phyloP scores from a whole-genome alignment of 805 yeast species.

The Suhomyces sp. region DNA sequence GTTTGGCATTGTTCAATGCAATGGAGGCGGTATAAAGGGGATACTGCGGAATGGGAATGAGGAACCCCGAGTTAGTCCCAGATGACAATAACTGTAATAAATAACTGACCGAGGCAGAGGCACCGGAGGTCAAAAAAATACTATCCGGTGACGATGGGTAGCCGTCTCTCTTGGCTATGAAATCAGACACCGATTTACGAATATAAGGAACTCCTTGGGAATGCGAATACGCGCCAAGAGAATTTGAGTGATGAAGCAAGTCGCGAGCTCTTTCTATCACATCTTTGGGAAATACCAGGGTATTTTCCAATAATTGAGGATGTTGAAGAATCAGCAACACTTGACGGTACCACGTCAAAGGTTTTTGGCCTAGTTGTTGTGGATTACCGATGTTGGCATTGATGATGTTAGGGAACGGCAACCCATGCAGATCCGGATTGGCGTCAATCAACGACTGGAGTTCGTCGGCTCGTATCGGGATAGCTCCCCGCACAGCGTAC shows the following conservation, averaged over 20 bases:
- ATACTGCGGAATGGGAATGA: conserved; percentile 97
- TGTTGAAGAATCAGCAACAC: conserved; percentile 83
- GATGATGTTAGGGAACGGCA: conserved; percentile 77
- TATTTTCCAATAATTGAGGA: conserved; percentile 54
- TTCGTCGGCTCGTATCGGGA: conserved; percentile 93
- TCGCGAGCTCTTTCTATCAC: conserved; percentile 67
- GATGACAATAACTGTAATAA: conserved; percentile 67
- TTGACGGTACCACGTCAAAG: conserved; percentile 93
- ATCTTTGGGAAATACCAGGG: conserved; percentile 53
- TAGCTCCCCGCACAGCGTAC: conserved; percentile 93
- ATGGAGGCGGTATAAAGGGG: conserved; percentile 96
- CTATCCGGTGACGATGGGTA: conserved; percentile 58
- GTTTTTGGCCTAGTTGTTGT: conserved; percentile 92
- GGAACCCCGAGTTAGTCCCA: conserved; percentile 67
- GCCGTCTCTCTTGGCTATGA: conserved; percentile 79
- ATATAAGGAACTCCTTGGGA: conserved; percentile 82
- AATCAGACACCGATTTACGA: conserved; percentile 77
- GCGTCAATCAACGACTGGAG: conserved; percentile 52
- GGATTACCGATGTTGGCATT: conserved; percentile 97
- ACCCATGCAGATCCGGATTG: conserved; percentile 50
- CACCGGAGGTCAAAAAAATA: conserved; percentile 88
- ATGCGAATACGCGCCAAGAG: conserved; percentile 93
- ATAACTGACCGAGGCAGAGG: conserved; percentile 88
- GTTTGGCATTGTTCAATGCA: conserved; percentile 76
- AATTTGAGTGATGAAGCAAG: conserved; percentile 62